Evolutionary conservation across 768 basidiomycete genomes (phyloP).

Genomic region (Russula virescens): DNA sequence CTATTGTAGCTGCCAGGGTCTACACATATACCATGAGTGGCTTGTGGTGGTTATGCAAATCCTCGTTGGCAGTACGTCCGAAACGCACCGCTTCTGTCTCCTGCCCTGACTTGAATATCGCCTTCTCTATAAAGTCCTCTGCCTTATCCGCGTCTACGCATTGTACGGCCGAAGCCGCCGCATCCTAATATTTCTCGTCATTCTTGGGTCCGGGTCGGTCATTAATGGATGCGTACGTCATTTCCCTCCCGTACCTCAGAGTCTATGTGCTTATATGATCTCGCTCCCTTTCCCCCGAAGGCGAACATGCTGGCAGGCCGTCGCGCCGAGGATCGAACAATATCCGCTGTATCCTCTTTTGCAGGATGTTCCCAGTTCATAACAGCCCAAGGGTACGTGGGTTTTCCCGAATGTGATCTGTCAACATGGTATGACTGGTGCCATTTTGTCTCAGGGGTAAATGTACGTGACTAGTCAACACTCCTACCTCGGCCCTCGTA

Average conservation of each 20-base stretch:
- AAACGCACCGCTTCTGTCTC: no score
- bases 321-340: not conserved
- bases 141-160: slow-evolving; percentile 4
- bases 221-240: no score
- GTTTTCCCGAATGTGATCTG: no score
- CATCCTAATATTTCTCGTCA: no score
- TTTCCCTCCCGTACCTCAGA: no score
- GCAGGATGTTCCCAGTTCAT: slow-evolving; percentile 7
- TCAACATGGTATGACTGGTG: not conserved
- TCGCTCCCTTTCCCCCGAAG: not conserved
- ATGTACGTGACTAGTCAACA: not conserved
- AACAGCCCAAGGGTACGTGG: slow-evolving; percentile 4
- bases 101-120: not conserved
- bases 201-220: not conserved
- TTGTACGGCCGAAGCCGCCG: no score
- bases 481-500: not conserved
- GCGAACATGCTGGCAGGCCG: not conserved
- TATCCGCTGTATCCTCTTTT: slow-evolving; percentile 1
- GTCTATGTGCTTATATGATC: not conserved
- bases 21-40: not conserved
- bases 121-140: not conserved
- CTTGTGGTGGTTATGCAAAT: slow-evolving; percentile 1
- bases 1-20: no score
- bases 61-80: slow-evolving; percentile 1
- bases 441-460: not conserved